Base-by-base conservation (phyloP, 208 protist genomes). In the Trypanosoma brucei region DNA sequence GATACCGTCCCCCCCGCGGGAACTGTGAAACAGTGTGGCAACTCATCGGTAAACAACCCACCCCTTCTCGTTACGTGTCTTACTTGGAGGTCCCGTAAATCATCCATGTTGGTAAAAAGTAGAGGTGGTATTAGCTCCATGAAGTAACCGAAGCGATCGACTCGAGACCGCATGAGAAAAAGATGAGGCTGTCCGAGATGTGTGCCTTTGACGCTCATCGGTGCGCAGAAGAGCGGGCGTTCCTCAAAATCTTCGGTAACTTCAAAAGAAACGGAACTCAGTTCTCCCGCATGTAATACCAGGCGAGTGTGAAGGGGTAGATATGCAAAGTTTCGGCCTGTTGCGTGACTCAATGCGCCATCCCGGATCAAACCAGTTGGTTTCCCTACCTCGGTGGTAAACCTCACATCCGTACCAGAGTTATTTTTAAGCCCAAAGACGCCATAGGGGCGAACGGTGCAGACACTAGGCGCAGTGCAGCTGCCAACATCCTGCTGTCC, bases 281-380 rank as follows among this genome's bases (percentile, higher is more conserved):
- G 30, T 4, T 36, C 50, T 14, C 45, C 59, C 2, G 45, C 59
- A 55, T 49, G 48, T 35, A 70, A 40, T 30, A 61, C 40, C 13
- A 67, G 34, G 0, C 48, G 39, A 35, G 57, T 65, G 34, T 66
- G 2, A 35, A 76, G 36, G 13, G 71, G 64, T 3, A 76, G 64
- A 56, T 76, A 76, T 2, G 71, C 71, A 60, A 70, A 66, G 35
- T 70, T 70, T 8, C 3, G 30, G 11, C 58, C 65, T 44, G 58
- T 35, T 2, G 53, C 36, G 14, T 51, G 67, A 3, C 9, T 49
- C 22, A 76, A 37, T 1, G 48, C 2, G 13, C 46, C 36, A 40
- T n/a, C 59, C 31, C 63, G 63, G 54, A 76, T 45, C 3, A 65
- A 65, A 22, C 71, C 71, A 31, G 66, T 53, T 2, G 71, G 71